Evolutionary conservation across 1,284 basidiomycete species (phyloP).

Genomic region (Puccinia hordei): DNA sequence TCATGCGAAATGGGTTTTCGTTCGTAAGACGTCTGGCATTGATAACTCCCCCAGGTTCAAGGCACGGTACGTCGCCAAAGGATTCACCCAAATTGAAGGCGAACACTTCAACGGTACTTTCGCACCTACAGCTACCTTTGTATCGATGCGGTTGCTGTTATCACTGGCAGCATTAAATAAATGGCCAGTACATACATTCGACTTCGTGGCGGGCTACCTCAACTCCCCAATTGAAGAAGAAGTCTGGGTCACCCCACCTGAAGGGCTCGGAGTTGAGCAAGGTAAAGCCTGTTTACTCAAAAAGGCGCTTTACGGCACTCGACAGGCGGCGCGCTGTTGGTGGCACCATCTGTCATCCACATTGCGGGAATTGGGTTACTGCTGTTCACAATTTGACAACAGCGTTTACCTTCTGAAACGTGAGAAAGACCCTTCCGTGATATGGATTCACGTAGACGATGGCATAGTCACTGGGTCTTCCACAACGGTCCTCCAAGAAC

Average conservation of each 20-base stretch:
- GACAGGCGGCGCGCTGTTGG: constrained; percentile 22
- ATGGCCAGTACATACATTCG: constrained; percentile 18
- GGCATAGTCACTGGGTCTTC: no score
- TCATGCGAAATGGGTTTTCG: background rate
- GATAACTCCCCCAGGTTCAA: background rate
- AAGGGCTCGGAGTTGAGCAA: background rate
- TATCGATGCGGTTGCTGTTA: background rate
- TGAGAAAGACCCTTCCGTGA: background rate
- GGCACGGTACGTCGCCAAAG: background rate
- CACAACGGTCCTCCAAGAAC: no score
- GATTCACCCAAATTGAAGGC: background rate
- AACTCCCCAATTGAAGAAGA: background rate
- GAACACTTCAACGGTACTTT: constrained; percentile 2
- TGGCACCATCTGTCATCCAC: background rate
- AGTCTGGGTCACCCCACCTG: no score
- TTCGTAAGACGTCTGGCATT: background rate
- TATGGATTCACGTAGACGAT: no score
- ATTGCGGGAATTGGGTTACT: background rate
- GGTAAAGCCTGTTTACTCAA: no score
- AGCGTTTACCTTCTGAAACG: no score
- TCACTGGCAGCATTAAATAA: background rate
- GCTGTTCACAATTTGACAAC: no score
- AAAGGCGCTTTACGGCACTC: constrained; percentile 10
- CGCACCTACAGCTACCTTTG: background rate
- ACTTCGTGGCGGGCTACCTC: background rate